phyloP scores from a whole-genome alignment of 2,329 filamentous ascomycete genomes.

The Exophiala aquamarina region DNA sequence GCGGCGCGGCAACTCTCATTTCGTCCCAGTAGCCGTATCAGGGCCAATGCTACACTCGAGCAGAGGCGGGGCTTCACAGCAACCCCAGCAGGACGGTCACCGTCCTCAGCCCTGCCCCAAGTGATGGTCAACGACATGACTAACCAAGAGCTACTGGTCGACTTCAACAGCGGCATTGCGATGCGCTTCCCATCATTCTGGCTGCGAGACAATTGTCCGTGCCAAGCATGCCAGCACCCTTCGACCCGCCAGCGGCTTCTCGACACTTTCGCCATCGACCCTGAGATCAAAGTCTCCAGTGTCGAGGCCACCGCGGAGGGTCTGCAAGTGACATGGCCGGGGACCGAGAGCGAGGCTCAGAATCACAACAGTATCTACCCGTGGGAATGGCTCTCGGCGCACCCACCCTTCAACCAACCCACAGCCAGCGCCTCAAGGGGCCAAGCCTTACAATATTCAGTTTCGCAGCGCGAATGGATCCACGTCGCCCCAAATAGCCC shows the following conservation, averaged over 20 bases:
- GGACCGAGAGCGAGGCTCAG: conserved; percentile 41
- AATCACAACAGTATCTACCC: conserved; percentile 67
- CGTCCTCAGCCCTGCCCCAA: conserved; percentile 2
- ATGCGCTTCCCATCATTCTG: conserved; percentile 28
- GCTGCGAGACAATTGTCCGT: conserved; percentile 71
- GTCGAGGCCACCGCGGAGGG: conserved; percentile 11
- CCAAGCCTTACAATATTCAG: not conserved
- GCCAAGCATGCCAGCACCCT: conserved; percentile 64
- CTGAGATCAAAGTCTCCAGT: conserved; percentile 9
- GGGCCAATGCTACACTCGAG: no score
- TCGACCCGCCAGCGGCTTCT: conserved; percentile 69
- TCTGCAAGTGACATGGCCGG: conserved; percentile 22
- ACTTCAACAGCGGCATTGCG: conserved; percentile 23
- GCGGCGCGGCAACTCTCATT: no score
- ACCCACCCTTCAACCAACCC: conserved; percentile 38
- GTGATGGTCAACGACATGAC: conserved; percentile 28
- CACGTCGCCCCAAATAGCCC: conserved; percentile 12
- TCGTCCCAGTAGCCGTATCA: no score
- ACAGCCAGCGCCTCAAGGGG: not conserved
- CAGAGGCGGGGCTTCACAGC: no score
- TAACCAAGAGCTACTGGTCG: conserved; percentile 28
- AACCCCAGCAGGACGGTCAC: no score
- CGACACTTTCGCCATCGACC: conserved; percentile 64
- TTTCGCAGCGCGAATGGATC: conserved; percentile 15
- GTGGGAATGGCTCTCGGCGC: conserved; percentile 60